A percentile compares a stretch with the other conserved stretches of the same genome.
Evolutionary conservation across 2,329 filamentous ascomycete species (phyloP).

Genomic region (Pezicula neosporulosa): DNA sequence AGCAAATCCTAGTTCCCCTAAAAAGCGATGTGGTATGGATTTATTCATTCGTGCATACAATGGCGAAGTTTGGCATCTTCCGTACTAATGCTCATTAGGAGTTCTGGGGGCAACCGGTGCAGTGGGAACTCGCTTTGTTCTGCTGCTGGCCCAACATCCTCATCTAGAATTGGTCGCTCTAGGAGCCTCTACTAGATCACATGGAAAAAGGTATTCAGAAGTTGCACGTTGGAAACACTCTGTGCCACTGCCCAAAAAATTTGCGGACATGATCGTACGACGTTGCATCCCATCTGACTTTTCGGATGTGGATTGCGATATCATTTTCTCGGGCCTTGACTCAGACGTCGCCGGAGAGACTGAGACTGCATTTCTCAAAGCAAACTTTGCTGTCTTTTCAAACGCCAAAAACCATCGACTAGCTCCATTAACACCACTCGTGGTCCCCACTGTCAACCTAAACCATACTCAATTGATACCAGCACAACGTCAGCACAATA

Average conservation of each 20-base stretch:
- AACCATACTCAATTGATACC: conserved; percentile 82
- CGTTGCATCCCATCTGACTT: conserved; percentile 83
- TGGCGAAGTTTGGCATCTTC: no score
- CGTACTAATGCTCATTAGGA: conserved; percentile 35
- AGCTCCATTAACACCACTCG: conserved; percentile 84
- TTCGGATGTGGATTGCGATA: conserved; percentile 81
- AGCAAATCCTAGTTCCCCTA: no score
- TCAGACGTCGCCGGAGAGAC: conserved; percentile 89
- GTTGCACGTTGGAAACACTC: conserved; percentile 95
- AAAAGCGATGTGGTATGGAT: no score
- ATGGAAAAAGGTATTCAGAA: conserved; percentile 92
- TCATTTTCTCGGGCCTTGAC: conserved; percentile 91
- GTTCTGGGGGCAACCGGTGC: conserved; percentile 92
- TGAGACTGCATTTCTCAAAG: conserved; percentile 68
- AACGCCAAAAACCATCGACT: conserved; percentile 97
- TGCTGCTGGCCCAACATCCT: conserved; percentile 84
- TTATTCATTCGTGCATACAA: no score
- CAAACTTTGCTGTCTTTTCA: conserved; percentile 89
- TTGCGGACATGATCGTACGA: conserved; percentile 80
- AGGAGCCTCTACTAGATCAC: conserved; percentile 84
- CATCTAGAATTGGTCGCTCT: conserved; percentile 83
- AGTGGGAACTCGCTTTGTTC: conserved; percentile 92
- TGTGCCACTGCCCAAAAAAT: conserved; percentile 69
- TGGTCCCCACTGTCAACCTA: conserved; percentile 94
- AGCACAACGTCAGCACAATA: conserved; percentile 75